These are phyloP conservation scores for Podospora fimiseda DNA, from an alignment of 495 filamentous ascomycete species.

Conservation along the genomic window DNA sequence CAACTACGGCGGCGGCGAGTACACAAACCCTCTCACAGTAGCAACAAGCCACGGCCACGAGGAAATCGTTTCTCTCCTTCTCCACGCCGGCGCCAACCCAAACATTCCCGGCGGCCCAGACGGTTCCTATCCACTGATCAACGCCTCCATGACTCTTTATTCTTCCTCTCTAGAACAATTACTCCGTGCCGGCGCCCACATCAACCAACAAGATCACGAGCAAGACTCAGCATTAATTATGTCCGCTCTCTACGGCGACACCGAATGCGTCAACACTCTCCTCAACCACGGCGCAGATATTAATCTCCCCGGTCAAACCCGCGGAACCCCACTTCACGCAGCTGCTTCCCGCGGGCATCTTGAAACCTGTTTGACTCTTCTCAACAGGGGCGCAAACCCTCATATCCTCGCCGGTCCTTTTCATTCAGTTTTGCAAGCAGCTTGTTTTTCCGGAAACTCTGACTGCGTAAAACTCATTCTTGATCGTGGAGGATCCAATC, in stretches of 20 bases:
- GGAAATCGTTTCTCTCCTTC: constrained; percentile 5
- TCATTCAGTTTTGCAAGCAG: constrained; percentile 9
- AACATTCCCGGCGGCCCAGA: constrained; percentile 6
- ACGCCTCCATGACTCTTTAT: constrained; percentile 3
- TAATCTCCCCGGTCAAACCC: constrained; percentile 2
- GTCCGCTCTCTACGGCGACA: constrained; percentile 7
- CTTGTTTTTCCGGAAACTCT: constrained; percentile 3
- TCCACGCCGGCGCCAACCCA: constrained; percentile 5
- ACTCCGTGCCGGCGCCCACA: neutral
- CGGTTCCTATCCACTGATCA: constrained; percentile 6
- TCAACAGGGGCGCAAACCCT: constrained; percentile 3
- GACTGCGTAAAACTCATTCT: neutral
- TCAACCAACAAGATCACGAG: constrained; percentile 2
- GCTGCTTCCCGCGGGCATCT: constrained; percentile 7
- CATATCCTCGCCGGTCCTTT: constrained; percentile 3
- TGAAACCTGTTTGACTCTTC: constrained; percentile 5
- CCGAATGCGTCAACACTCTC: constrained; percentile 9
- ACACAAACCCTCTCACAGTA: constrained; percentile 4
- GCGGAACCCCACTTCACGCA: constrained; percentile 10
- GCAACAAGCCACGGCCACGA: constrained; percentile 9
- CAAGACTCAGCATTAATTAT: constrained; percentile 8
- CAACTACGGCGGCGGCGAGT: constrained; percentile 8
- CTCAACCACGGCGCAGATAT: constrained; percentile 6
- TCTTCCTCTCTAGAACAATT: neutral
- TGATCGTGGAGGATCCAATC: neutral